Evolutionary conservation across 192 early-diverging fungal genomes (phyloP).

Genomic region (Linnemannia schmuckeri): DNA sequence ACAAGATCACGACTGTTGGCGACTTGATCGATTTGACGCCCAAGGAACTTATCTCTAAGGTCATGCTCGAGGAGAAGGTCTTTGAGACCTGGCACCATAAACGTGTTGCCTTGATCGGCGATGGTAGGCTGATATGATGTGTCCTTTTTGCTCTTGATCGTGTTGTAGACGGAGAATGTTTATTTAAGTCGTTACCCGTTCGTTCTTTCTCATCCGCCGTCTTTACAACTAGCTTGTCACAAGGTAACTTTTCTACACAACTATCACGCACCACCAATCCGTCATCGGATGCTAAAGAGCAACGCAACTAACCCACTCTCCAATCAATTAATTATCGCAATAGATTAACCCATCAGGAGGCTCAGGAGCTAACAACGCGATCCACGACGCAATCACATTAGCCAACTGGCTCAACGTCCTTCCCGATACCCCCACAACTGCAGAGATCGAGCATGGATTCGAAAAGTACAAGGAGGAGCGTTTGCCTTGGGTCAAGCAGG

Average conservation of each 20-base stretch:
- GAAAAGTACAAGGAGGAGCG: slow-evolving; percentile 8
- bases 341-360: slow-evolving; percentile 4
- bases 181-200: no score
- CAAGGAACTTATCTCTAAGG: slow-evolving; percentile 4
- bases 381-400: slow-evolving; percentile 13
- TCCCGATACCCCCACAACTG: not conserved
- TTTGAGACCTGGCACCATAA: slow-evolving; percentile 22
- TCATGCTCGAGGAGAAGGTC: slow-evolving; percentile 16
- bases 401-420: slow-evolving; percentile 6
- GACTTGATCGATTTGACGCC: slow-evolving; percentile 10
- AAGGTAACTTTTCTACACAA: not conserved
- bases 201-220: no score
- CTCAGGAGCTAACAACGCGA: not conserved
- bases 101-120: slow-evolving; percentile 4
- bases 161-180: no score
- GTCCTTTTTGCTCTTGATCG: no score
- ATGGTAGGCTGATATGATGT: not conserved
- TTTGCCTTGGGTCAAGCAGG: slow-evolving; percentile 11
- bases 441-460: slow-evolving; percentile 9
- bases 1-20: not conserved
- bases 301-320: no score
- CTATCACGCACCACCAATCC: no score
- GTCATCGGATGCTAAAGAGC: no score
- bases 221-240: not conserved
- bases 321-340: not conserved